Base-by-base conservation (phyloP, 352 stramenopile genomes). In the Phytophthora vignae region DNA sequence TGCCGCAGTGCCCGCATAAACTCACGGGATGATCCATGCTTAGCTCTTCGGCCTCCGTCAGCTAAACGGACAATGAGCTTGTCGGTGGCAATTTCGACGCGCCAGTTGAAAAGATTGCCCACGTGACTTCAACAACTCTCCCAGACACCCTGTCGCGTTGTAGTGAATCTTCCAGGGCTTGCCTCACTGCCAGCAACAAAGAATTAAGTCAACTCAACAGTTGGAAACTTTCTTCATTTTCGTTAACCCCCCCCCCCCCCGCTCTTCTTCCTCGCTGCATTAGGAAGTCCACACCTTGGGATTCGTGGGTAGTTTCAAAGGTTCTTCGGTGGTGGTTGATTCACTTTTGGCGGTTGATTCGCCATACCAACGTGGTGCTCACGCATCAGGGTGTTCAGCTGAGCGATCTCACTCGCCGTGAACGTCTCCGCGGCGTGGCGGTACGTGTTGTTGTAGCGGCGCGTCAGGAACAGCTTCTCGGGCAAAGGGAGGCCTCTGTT, bases 401-500 rank as follows among this genome's bases (percentile, higher is more conserved):
- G 64, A 11, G 49, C 22, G 15, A 83, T 31, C 58, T 83, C 74
- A 21, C 56, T 48, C 1, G 19, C 8, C 22, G 55, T 55, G 15
- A 84, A 71, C 44, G 60, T 76, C 0, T 67, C 46, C 9, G 42
- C 19, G 6, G 73, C 73, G 48, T 85, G 72, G 9, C 57, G 60
- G 49, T 82, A 79, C 53, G 68, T 33, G 40, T 74, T 69, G 61
- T 82, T 85, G 56, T 76, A 82, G 21, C 66, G 69, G 42, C 67
- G 66, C 55, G 82, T 83, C n/a, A 82, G 59, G 21, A 83, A 68
- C 58, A 85, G 49, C 60, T 81, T 82, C 36, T 72, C 60, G 17
- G 58, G 22, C 12, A 79, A 55, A 60, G 71, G 44, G n/a, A 71
- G 57, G 15, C 52, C 12, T 25, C 64, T 71, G 67, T 80, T 75